A percentile compares a stretch with the other conserved stretches of the same genome.
Conservation (phyloP, 1,284 basidiomycete genomes). For the Ceratobasidium theobromae region DNA sequence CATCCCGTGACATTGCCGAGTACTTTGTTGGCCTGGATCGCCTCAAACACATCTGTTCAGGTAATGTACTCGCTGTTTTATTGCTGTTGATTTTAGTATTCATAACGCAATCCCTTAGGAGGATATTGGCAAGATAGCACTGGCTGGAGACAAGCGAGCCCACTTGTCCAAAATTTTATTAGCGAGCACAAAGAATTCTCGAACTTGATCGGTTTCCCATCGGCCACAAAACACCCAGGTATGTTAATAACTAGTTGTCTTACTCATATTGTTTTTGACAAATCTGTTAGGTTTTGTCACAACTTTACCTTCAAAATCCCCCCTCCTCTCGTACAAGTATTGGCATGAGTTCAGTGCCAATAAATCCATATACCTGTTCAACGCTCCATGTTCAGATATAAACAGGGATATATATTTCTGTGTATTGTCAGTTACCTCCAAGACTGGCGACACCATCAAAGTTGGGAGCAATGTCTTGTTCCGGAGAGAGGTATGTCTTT, state of each 20-base stretch:
- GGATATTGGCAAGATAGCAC: slow-evolving; percentile 1
- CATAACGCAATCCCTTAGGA: not conserved
- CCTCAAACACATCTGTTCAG: slow-evolving; percentile 40
- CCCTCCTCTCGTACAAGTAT: not conserved
- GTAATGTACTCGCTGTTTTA: not conserved
- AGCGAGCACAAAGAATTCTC: not conserved
- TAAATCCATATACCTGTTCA: not conserved
- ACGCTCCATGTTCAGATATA: not conserved
- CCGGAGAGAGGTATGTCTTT: not conserved
- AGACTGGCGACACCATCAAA: not conserved
- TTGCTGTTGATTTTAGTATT: not conserved
- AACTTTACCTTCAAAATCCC: not conserved
- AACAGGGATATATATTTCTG: not conserved
- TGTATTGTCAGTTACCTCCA: not conserved
- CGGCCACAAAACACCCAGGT: no score
- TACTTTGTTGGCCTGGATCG: slow-evolving; percentile 41
- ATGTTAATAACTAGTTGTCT: not conserved
- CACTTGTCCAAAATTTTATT: not conserved
- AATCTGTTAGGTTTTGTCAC: not conserved
- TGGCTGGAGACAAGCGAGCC: not conserved
- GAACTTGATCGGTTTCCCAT: not conserved
- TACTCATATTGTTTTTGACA: not conserved
- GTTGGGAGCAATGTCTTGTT: not conserved
- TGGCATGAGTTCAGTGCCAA: not conserved
- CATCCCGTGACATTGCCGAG: slow-evolving; percentile 46